Base-by-base conservation (phyloP, 177 flowering plant species). In the Tripterygium wilfordii region DNA sequence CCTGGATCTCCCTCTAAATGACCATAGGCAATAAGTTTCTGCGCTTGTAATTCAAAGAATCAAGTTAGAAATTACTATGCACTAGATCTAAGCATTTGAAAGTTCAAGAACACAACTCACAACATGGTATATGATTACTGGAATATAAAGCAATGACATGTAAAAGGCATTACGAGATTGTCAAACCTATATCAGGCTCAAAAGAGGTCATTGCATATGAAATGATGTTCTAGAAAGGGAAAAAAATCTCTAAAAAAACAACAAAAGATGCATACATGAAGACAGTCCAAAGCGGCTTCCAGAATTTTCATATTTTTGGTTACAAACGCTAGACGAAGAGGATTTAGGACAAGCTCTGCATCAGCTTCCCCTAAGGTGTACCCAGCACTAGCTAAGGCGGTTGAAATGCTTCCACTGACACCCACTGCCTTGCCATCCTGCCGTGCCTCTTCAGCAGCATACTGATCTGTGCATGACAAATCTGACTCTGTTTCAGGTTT, bases 1-100 rank as follows among this genome's bases (percentile, higher is more conserved):
- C 99, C 99, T 60, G 99, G 99, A 83, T 89, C 99, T 41, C 99
- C 97, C 72, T 94, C 99, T 51, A 94, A 67, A 76, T 94, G 97
- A 62, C 89, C 96, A 72, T 94, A 94, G 16, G 95, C 96, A 62
- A 94, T 87, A 54, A 94, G 92, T 84, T 94, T 94, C 99, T 94
- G 94, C 23, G 31, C 31, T 41, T 15, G 14, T 6, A 35, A 35
- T 5, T 35, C 14, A n/a, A n/a, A n/a, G n/a, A n/a, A n/a, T n/a
- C n/a, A n/a, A n/a, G n/a, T n/a, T n/a, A n/a, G n/a, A n/a, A n/a
- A n/a, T n/a, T n/a, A n/a, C n/a, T n/a, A n/a, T n/a, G n/a, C n/a
- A n/a, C n/a, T n/a, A n/a, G n/a, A n/a, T n/a, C n/a, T n/a, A n/a
- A n/a, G n/a, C n/a, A n/a, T n/a, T n/a, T n/a, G n/a, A n/a, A n/a